Conservation (phyloP, 768 basidiomycete genomes). For the Xanthoconium stramineum region DNA sequence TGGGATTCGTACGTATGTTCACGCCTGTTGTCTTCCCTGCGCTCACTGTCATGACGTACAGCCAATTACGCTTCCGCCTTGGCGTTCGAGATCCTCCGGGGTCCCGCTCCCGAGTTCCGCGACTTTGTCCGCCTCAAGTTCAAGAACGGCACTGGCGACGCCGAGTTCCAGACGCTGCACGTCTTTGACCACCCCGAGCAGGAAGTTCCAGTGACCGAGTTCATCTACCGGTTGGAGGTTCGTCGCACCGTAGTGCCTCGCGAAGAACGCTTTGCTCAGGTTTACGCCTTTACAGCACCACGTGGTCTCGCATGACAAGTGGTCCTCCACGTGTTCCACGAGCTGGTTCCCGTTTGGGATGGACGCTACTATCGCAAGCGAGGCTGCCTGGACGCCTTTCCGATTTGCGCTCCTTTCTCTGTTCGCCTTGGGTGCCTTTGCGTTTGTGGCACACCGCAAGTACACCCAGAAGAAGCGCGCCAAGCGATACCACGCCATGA, state of each 20-base stretch:
- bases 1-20: slow-evolving; percentile 58
- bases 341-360: slow-evolving; percentile 24
- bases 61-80: slow-evolving; percentile 72
- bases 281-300: slow-evolving; percentile 30
- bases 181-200: slow-evolving; percentile 70
- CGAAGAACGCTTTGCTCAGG: neutral
- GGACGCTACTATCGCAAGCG: slow-evolving; percentile 1
- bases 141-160: slow-evolving; percentile 67
- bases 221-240: slow-evolving; percentile 78
- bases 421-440: slow-evolving; percentile 13
- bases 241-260: slow-evolving; percentile 4
- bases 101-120: slow-evolving; percentile 68
- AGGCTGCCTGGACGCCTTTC: neutral
- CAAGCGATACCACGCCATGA: neutral
- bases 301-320: slow-evolving; percentile 36
- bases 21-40: neutral
- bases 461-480: slow-evolving; percentile 7
- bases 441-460: slow-evolving; percentile 13
- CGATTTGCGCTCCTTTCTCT: slow-evolving; percentile 5
- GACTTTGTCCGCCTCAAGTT: slow-evolving; percentile 82
- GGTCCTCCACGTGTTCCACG: slow-evolving; percentile 39
- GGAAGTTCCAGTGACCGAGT: slow-evolving; percentile 72
- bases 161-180: slow-evolving; percentile 58
- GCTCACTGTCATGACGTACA: slow-evolving; percentile 23
- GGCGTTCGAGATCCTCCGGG: slow-evolving; percentile 72